Base-by-base conservation (phyloP, 2,329 filamentous ascomycete species). In the Fusarium lateritium region DNA sequence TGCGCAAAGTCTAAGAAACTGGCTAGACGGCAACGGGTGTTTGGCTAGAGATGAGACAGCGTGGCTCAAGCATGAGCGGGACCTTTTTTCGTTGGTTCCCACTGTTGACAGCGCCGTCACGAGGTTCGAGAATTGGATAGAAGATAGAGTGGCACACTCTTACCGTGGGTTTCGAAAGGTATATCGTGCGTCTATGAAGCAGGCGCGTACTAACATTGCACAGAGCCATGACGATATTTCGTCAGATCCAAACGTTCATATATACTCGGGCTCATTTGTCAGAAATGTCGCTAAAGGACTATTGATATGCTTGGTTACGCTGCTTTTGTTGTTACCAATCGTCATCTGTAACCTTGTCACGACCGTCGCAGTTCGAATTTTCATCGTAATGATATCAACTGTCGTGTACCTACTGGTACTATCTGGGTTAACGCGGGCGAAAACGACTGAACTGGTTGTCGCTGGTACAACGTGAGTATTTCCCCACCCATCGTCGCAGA, bases 361-460 rank as follows among this genome's bases (percentile, higher is more conserved):
- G 9, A 40, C 21, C 19, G 28, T 15, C 1, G 21, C 34, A 4
- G 54, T 40, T 2, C 22, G 52, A 0, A 31, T 60, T 6, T 10
- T 60, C 10, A 47, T 60, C 7, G 56, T 57, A 7, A 57, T 60
- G 42, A 2, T 57, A 13, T 60, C 42, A 2, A 60, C 56, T 3
- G 36, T 60, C 7, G 21, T 57, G 5, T 59, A 60, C 31, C 21
- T 60, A 5, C 19, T 60, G 1, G 42, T 60, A 6, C 28, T 60
- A 1, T 57, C 56, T 0, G 52, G 26, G 8, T 31, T 59, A 2
- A 59, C 56, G 3, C 34, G 34, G 4, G 34, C 22, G 2, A 59
- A 46, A 2, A 59, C 51, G 0, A 59, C 43, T 2, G 56, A 59
- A 3, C 24, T 56, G 7, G 34, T 56, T 5, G 40, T 59, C 4